phyloP scores from a whole-genome alignment of 2,329 filamentous ascomycete species.

The Graphilbum ipis-grandicollis region DNA sequence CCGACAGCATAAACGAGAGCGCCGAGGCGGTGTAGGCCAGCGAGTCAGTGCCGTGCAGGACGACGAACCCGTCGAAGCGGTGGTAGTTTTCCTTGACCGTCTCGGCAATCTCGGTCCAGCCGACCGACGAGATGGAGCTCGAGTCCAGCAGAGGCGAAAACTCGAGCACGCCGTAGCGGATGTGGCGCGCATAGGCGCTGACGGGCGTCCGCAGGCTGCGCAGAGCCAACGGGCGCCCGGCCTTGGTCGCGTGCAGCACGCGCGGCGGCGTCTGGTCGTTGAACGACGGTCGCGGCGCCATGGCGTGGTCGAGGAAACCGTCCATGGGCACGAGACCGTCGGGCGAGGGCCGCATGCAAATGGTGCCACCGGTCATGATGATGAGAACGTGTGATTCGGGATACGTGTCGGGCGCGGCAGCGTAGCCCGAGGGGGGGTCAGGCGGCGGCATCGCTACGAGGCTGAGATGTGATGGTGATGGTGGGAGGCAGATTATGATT shows the following conservation, averaged over 20 bases:
- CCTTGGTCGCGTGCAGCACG: conserved; percentile 32
- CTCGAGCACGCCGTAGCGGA: conserved; percentile 72
- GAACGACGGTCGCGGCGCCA: conserved; percentile 69
- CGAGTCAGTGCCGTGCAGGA: conserved; percentile 82
- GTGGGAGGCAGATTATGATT: neutral
- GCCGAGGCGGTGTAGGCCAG: conserved; percentile 80
- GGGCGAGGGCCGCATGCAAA: conserved; percentile 74
- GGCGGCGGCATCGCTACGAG: too few relatives aligned
- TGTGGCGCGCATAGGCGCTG: conserved; percentile 62
- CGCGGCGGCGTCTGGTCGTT: conserved; percentile 50
- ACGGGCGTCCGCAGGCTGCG: conserved; percentile 62
- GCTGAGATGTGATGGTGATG: too few relatives aligned
- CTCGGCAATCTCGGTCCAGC: conserved; percentile 70
- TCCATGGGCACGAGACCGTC: conserved; percentile 66
- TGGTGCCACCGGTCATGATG: conserved; percentile 79
- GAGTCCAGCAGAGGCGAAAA: conserved; percentile 76
- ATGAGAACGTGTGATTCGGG: conserved; percentile 73
- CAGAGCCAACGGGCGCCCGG: conserved; percentile 32
- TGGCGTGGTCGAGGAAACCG: conserved; percentile 66
- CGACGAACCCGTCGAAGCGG: conserved; percentile 77
- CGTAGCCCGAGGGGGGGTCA: too few relatives aligned
- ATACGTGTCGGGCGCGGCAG: conserved; percentile 15
- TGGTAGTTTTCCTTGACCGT: conserved; percentile 75
- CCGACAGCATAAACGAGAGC: conserved; percentile 82
- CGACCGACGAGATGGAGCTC: conserved; percentile 70